Evolutionary conservation across 768 basidiomycete genomes (phyloP).

Genomic region (Psilocybe cyanescens): DNA sequence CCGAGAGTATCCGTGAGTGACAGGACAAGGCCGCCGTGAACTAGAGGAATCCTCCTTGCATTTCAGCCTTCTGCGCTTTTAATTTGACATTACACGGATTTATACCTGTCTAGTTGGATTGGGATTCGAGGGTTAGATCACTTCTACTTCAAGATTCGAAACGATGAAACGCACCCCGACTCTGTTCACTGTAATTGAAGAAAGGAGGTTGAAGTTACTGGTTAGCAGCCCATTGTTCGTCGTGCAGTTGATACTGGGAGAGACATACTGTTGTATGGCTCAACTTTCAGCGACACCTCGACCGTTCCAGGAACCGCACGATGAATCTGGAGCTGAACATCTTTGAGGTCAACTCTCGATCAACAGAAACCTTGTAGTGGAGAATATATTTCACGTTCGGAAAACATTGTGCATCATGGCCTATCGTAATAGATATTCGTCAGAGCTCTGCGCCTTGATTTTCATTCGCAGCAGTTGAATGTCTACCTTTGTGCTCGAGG

Average conservation of each 20-base stretch:
- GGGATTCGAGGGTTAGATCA: constrained; percentile 2
- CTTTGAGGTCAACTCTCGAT: neutral
- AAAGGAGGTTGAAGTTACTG: too few species aligned
- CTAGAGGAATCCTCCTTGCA: constrained; percentile 40
- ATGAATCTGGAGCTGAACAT: constrained; percentile 59
- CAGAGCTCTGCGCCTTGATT: neutral
- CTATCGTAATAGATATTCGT: constrained; percentile 35
- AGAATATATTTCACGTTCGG: constrained; percentile 57
- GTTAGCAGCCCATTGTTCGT: too few species aligned
- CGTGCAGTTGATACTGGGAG: neutral
- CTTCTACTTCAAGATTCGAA: neutral
- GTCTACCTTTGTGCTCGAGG: constrained; percentile 69
- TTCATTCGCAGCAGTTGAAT: constrained; percentile 7
- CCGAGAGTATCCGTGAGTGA: constrained; percentile 86
- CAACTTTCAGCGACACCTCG: constrained; percentile 70
- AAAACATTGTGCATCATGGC: constrained; percentile 81
- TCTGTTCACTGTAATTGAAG: constrained; percentile 63
- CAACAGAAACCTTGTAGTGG: neutral
- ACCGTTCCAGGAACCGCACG: constrained; percentile 75
- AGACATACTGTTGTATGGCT: constrained; percentile 70
- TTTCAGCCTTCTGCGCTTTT: neutral
- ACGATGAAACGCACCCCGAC: constrained; percentile 61
- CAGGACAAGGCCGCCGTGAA: constrained; percentile 81
- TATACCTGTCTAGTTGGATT: constrained; percentile 39
- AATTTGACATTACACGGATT: neutral